Evolutionary conservation across 2,329 filamentous ascomycete genomes (phyloP).

Genomic region (Cercospora brassicicola): DNA sequence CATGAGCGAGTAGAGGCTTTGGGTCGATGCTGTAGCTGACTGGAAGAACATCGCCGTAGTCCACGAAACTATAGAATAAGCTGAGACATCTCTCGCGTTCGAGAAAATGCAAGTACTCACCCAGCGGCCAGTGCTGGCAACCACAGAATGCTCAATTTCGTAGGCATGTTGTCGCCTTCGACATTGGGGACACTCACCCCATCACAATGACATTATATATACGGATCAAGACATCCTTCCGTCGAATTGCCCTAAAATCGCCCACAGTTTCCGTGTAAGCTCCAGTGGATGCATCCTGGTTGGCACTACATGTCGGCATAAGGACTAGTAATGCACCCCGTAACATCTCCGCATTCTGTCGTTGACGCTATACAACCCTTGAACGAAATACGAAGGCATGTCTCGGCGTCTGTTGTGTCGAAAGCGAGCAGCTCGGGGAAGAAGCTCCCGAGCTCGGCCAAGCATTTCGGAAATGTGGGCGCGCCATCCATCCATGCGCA

Average conservation of each 20-base stretch:
- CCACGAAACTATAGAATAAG: constrained; percentile 5
- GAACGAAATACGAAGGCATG: not conserved
- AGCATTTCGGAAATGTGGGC: constrained; percentile 1
- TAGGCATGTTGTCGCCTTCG: not conserved
- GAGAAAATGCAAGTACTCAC: not conserved
- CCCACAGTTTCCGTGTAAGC: not conserved
- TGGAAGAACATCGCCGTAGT: constrained; percentile 19
- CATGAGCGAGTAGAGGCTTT: not conserved
- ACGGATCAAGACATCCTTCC: not conserved
- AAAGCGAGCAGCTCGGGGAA: not conserved
- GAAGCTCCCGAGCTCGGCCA: not conserved
- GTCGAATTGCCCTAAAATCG: not conserved
- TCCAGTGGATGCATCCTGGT: not conserved
- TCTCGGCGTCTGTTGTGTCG: not conserved
- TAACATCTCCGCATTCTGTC: not conserved
- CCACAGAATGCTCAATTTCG: not conserved
- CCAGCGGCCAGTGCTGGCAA: not conserved
- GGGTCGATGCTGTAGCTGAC: not conserved
- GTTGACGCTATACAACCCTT: not conserved
- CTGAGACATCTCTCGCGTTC: not conserved
- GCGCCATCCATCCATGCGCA: not conserved
- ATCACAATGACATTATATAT: not conserved
- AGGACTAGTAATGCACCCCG: not conserved
- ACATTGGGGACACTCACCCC: not conserved
- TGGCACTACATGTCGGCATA: not conserved